A percentile compares a stretch with the other conserved stretches of the same genome.
phyloP scores from a whole-genome alignment of 345 rosid genomes.

The Turnera subulata region DNA sequence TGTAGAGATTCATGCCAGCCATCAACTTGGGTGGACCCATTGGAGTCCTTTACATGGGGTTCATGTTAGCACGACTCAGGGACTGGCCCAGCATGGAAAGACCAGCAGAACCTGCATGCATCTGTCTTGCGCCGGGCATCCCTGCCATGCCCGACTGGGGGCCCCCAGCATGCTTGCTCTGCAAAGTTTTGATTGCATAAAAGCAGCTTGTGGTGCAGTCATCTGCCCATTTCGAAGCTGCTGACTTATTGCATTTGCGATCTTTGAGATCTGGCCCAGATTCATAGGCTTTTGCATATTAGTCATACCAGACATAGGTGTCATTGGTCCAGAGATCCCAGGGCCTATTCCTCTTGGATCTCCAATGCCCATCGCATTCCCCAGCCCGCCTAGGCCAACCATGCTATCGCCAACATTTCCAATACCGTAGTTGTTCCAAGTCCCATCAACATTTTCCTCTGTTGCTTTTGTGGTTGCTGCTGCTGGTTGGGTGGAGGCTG shows the following conservation, averaged over 20 bases:
- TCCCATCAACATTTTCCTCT: constrained; percentile 68
- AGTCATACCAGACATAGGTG: constrained; percentile 48
- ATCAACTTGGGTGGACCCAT: constrained; percentile 93
- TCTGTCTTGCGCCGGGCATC: constrained; percentile 59
- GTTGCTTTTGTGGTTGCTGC: too few species aligned
- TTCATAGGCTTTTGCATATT: constrained; percentile 62
- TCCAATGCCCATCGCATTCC: constrained; percentile 59
- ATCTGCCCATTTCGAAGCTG: constrained; percentile 47
- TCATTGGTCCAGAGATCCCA: constrained; percentile 75
- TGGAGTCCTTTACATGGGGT: constrained; percentile 53
- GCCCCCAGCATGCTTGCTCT: constrained; percentile 41
- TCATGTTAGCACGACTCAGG: constrained; percentile 57
- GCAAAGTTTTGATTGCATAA: constrained; percentile 31
- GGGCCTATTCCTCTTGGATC: constrained; percentile 66
- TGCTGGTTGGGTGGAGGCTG: too few species aligned
- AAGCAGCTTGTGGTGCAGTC: constrained; percentile 29
- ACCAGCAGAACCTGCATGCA: constrained; percentile 55
- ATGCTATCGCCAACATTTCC: constrained; percentile 61
- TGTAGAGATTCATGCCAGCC: constrained; percentile 54
- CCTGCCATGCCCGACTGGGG: constrained; percentile 67
- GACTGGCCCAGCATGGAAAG: constrained; percentile 57
- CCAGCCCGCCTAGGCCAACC: constrained; percentile 57
- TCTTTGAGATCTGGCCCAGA: constrained; percentile 44
- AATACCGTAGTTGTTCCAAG: constrained; percentile 52
- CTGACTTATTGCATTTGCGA: constrained; percentile 54